Evolutionary conservation across 345 rosid species (phyloP).

Genomic region (Gynandropsis gynandra): DNA sequence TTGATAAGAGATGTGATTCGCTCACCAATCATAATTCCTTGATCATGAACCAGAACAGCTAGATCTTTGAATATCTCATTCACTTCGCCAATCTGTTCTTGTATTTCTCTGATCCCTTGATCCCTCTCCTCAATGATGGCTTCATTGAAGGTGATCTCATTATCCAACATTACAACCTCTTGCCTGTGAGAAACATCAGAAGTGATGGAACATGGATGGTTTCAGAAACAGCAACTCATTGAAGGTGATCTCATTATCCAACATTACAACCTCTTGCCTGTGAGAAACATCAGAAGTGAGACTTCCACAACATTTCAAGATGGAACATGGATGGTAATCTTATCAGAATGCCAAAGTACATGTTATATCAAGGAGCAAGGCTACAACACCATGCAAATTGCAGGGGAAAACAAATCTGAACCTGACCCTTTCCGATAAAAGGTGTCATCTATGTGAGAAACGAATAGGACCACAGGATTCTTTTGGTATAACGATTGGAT

Average conservation of each 20-base stretch:
- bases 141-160: conserved; percentile 66
- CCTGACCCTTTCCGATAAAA: too few species aligned
- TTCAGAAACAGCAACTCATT: too few species aligned
- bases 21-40: conserved; percentile 64
- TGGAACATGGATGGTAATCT: too few species aligned
- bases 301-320: too few species aligned
- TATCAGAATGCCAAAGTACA: conserved; percentile 1
- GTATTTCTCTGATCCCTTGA: conserved; percentile 68
- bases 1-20: neutral
- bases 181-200: conserved; percentile 33
- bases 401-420: too few species aligned
- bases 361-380: neutral
- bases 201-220: too few species aligned
- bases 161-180: conserved; percentile 48
- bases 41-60: conserved; percentile 51
- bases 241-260: conserved; percentile 61
- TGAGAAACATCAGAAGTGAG: neutral
- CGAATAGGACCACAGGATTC: too few species aligned
- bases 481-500: too few species aligned
- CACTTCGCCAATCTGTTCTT: conserved; percentile 61
- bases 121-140: conserved; percentile 71
- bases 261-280: conserved; percentile 52
- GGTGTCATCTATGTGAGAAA: too few species aligned
- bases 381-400: too few species aligned
- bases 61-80: conserved; percentile 75